Conservation (phyloP, 139 green algal genomes). For the Yamagishiella unicocca region DNA sequence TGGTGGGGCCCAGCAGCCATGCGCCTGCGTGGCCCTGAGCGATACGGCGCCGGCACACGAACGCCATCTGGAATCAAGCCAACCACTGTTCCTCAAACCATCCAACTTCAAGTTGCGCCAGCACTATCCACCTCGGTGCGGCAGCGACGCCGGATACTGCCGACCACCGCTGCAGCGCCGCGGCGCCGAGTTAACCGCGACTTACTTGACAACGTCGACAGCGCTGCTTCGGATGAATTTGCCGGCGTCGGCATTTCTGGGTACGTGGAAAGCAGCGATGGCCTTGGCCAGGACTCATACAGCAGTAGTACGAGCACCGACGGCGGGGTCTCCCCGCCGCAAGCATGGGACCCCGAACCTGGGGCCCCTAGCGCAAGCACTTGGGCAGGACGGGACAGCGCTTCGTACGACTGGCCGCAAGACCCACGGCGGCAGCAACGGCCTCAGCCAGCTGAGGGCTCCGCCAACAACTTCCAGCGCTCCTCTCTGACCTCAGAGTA, state of each 20-base stretch:
- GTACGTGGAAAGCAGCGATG: too few relatives aligned
- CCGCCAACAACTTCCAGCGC: too few relatives aligned
- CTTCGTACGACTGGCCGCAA: neutral
- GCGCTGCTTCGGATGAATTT: neutral
- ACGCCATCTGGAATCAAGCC: neutral
- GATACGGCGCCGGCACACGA: neutral
- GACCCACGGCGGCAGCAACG: neutral
- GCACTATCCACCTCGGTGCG: neutral
- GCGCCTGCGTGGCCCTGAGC: neutral
- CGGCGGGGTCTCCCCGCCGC: too few relatives aligned
- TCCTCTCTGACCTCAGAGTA: too few relatives aligned
- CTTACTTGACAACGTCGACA: conserved; percentile 29
- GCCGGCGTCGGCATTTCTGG: too few relatives aligned
- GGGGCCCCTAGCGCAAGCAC: too few relatives aligned
- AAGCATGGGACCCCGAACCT: too few relatives aligned
- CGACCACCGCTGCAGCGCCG: neutral
- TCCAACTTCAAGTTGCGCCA: neutral
- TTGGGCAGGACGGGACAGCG: too few relatives aligned
- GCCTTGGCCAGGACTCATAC: too few relatives aligned
- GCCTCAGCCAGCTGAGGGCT: neutral
- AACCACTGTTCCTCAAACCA: neutral
- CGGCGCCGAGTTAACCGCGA: neutral
- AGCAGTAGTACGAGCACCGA: too few relatives aligned
- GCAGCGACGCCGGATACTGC: neutral
- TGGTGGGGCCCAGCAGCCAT: neutral